Base-by-base conservation (phyloP, 2,329 filamentous ascomycete species). In the Pestalotiopsis sp. region DNA sequence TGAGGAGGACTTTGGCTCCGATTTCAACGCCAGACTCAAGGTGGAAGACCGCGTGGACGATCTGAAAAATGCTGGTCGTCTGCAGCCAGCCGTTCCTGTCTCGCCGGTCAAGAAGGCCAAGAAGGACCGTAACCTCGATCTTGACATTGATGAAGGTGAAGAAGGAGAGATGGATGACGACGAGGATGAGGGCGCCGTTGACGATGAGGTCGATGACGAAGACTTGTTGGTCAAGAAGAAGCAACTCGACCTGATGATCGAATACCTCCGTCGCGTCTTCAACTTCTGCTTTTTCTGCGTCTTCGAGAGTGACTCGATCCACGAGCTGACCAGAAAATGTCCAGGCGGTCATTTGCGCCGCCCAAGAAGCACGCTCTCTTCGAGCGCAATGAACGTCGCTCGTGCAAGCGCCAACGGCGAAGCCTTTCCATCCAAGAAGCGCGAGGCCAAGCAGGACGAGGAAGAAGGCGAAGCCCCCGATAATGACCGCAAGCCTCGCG, bases 211-310 rank as follows among this genome's bases (percentile, higher is more conserved):
- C 41, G 95, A 99, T 74, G 94, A 97, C 75, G 94, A 97, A 77
- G 94, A 98, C 56, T 84, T 98, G 52, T 80, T 98, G 67, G 88
- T 91, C 56, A 96, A 97, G 86, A 98, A 98, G 88, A 98, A 99
- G 85, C 95, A 96, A 77, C 89, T 99, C 64, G 96, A 99, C 81
- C 86, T 99, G 45, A 87, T 97, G 80, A 96, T 98, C 66, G 96
- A 99, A 82, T 99, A 99, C 79, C 87, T 99, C 69, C 94, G 96
- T 66, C 91, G 96, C 17, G 96, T 99, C 66, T 97, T 97, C 86
- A 98, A 96, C 82, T 98, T 99, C 83, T 99, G 96, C 84, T 98
- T 99, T 85, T 99, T 98, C 84, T 99, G 96, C 79, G 97, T 99
- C 4, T 98, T 99, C 74, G 96, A 99, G 82, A 96, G 94, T 77